Base-by-base conservation (phyloP, 2,329 filamentous ascomycete species). In the Spiromastix sp. region DNA sequence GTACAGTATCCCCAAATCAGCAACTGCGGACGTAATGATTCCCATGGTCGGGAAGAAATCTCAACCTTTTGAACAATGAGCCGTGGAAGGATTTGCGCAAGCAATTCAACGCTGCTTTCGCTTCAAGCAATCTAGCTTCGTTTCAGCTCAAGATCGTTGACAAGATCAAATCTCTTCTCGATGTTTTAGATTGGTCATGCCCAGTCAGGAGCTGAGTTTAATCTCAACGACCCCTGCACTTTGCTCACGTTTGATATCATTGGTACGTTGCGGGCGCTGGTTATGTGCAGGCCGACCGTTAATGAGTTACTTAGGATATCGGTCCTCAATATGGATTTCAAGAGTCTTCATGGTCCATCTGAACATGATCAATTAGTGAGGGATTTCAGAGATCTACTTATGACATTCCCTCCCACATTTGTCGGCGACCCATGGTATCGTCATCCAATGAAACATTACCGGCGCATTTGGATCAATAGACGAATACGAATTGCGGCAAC, bases 1-100 rank as follows among this genome's bases (percentile, higher is more conserved):
- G 18, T 29, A 29, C 18, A 29, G 27, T 11, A 17, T 15, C 18
- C 27, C 27, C 27, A 29, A 29, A 29, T 29, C 27, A 4, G 13
- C 27, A 10, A 29, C 54, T 2, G 47, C 48, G 10, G 52, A 52
- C 10, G 57, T 57, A 24, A 42, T 54, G 15, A 56, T 55, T 18
- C 52, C 54, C 11, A 55, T 40, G 4, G 54, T 51, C 8, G 54
- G 50, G 2, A 52, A 49, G 3, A 46, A 43, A 37, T 51, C 27
- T 16, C 11, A n/a, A 10, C 11, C 3, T 29, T 17, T 16, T 11
- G 18, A 29, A 29, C 18, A 17, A 29, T 29, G 27, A 29, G 18
- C n/a, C 27, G n/a, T 29, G 27, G 27, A 29, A 29, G 27, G 7
- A 29, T 15, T 4, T 5, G 8, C 27, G 27, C 12, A 29, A 29